A percentile compares a stretch with the other conserved stretches of the same genome.
Evolutionary conservation across 257 asterid genomes (phyloP).

Genomic region (Ocimum tenuiflorum): DNA sequence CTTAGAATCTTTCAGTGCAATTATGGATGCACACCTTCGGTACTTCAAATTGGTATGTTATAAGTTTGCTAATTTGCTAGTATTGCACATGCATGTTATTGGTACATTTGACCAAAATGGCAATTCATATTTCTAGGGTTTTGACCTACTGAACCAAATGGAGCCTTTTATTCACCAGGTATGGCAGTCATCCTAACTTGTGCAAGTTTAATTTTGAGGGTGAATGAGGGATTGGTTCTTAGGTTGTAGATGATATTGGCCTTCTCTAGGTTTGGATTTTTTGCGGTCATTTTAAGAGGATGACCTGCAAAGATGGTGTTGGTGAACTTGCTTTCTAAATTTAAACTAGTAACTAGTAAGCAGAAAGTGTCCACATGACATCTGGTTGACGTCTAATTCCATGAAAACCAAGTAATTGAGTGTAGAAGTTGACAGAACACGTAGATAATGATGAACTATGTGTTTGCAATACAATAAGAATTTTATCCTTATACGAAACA

Average conservation of each 20-base stretch:
- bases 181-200: slow-evolving; percentile 17
- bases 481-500: not conserved
- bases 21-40: slow-evolving; percentile 96
- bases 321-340: not conserved
- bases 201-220: slow-evolving; percentile 13
- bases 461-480: not conserved
- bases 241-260: slow-evolving; percentile 5
- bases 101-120: slow-evolving; percentile 16
- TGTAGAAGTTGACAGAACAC: not conserved
- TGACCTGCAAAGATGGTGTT: not conserved
- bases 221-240: not conserved
- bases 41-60: slow-evolving; percentile 74
- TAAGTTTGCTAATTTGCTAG: slow-evolving; percentile 1
- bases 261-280: not conserved
- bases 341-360: not conserved
- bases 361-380: not conserved
- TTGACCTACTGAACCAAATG: slow-evolving; percentile 74
- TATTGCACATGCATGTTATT: slow-evolving; percentile 14
- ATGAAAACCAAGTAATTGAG: not conserved
- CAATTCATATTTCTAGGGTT: slow-evolving; percentile 51
- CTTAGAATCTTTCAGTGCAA: slow-evolving; percentile 92
- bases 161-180: slow-evolving; percentile 98
- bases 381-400: slow-evolving; percentile 1
- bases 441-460: not conserved
- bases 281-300: not conserved